Conservation (phyloP, 139 green algal genomes). For the Chlamydomonas sp. region DNA sequence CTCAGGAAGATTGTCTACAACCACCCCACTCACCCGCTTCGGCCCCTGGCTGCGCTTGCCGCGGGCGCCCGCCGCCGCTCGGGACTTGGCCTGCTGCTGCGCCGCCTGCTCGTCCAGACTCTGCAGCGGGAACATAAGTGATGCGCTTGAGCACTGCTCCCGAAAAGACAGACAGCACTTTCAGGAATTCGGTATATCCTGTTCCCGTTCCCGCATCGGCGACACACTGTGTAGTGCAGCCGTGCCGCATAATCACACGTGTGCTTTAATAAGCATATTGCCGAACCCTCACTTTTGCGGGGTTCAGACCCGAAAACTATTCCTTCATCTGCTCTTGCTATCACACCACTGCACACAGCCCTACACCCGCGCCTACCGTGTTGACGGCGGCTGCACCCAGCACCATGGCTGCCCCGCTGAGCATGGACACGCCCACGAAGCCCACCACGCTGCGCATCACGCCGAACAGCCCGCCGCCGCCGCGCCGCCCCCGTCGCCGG, state of each 20-base stretch:
- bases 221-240: too few relatives aligned
- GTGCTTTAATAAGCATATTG: too few relatives aligned
- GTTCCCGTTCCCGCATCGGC: too few relatives aligned
- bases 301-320: neutral
- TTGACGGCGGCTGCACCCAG: conserved; percentile 36
- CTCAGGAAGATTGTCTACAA: neutral
- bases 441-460: conserved; percentile 20
- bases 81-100: neutral
- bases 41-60: neutral
- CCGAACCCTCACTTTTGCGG: too few relatives aligned
- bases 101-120: conserved; percentile 34
- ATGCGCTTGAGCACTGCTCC: too few relatives aligned
- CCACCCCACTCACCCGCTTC: neutral
- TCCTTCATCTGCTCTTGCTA: neutral
- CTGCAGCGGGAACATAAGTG: neutral
- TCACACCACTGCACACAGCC: too few relatives aligned
- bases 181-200: too few relatives aligned
- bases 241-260: too few relatives aligned
- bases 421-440: conserved; percentile 27
- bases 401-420: conserved; percentile 27
- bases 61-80: neutral
- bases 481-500: neutral
- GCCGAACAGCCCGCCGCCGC: neutral
- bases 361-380: neutral
- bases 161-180: too few relatives aligned